Percentiles rank a stretch among this genome's conserved stretches.
These are phyloP conservation scores for Stellera chamaejasme DNA, from an alignment of 345 rosid species.

Conservation along the genomic window DNA sequence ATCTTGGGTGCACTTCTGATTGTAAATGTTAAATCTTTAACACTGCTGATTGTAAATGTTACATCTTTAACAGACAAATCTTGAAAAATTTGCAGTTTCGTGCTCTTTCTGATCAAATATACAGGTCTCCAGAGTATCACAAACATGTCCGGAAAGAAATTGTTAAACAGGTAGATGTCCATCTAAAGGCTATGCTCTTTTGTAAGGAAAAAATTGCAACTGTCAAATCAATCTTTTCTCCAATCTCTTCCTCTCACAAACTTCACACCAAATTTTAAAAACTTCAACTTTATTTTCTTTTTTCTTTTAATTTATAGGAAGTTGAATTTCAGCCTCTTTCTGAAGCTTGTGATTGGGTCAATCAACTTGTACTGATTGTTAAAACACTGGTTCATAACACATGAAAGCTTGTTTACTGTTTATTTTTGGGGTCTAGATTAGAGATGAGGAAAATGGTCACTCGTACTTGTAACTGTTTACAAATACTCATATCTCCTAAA, in stretches of 20 bases:
- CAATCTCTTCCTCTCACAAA: no score
- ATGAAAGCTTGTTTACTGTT: no score
- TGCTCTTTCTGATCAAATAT: conserved; percentile 91
- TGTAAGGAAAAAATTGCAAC: no score
- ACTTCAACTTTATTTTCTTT: conserved; percentile 8
- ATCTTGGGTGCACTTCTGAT: background rate
- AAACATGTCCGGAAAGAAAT: conserved; percentile 82
- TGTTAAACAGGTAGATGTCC: conserved; percentile 65
- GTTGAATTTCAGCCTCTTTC: conserved; percentile 1
- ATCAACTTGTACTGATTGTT: no score
- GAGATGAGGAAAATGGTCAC: no score
- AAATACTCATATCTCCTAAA: no score
- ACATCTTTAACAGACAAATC: conserved; percentile 1
- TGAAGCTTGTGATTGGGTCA: background rate
- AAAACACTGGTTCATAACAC: no score
- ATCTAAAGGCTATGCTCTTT: no score
- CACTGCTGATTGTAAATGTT: background rate
- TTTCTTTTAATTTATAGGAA: conserved; percentile 1
- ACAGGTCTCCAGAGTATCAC: conserved; percentile 79
- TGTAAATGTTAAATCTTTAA: conserved; percentile 3
- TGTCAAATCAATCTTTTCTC: no score
- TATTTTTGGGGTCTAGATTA: no score
- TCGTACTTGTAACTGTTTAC: no score
- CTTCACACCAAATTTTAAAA: no score
- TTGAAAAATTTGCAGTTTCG: conserved; percentile 56